Conservation (phyloP, 1,139 yeast genomes). For the Petasospora fabianii region DNA sequence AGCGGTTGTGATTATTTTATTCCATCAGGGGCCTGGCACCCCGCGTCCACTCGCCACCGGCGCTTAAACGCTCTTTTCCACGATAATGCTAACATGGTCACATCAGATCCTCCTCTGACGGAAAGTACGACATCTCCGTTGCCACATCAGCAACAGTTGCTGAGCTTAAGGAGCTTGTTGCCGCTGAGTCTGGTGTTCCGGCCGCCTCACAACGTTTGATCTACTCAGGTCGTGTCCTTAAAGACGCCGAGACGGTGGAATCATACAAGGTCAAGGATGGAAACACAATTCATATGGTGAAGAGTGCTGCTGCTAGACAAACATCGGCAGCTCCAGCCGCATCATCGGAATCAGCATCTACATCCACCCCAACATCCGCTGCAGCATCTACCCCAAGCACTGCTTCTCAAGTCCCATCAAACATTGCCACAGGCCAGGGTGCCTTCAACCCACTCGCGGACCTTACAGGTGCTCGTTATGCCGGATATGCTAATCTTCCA, state of each 20-base stretch:
- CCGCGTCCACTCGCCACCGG: background rate
- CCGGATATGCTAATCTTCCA: slow-evolving; percentile 88
- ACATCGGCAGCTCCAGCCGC: slow-evolving; percentile 21
- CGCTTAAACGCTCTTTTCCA: background rate
- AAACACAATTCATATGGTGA: slow-evolving; percentile 85
- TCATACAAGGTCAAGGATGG: slow-evolving; percentile 81
- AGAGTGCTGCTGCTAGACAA: slow-evolving; percentile 49
- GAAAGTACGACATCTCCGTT: slow-evolving; percentile 65
- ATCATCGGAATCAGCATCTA: slow-evolving; percentile 23
- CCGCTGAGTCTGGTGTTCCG: slow-evolving; percentile 52
- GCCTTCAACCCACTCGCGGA: slow-evolving; percentile 89
- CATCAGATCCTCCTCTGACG: slow-evolving; percentile 56
- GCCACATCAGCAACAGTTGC: slow-evolving; percentile 53
- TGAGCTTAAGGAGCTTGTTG: slow-evolving; percentile 66
- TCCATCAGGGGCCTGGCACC: too few relatives aligned
- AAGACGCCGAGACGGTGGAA: slow-evolving; percentile 71
- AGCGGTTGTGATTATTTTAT: too few relatives aligned
- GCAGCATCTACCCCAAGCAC: slow-evolving; percentile 1
- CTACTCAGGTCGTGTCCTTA: slow-evolving; percentile 90
- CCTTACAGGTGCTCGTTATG: slow-evolving; percentile 91
- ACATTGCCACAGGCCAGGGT: slow-evolving; percentile 84
- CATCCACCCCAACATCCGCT: slow-evolving; percentile 11
- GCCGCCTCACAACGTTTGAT: slow-evolving; percentile 80
- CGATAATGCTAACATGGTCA: background rate
- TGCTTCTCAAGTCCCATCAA: slow-evolving; percentile 52